A percentile compares a stretch with the other conserved stretches of the same genome.
These are phyloP conservation scores for Sugiyamaella xylanicola DNA, from an alignment of 1,139 yeast genomes.

Conservation along the genomic window DNA sequence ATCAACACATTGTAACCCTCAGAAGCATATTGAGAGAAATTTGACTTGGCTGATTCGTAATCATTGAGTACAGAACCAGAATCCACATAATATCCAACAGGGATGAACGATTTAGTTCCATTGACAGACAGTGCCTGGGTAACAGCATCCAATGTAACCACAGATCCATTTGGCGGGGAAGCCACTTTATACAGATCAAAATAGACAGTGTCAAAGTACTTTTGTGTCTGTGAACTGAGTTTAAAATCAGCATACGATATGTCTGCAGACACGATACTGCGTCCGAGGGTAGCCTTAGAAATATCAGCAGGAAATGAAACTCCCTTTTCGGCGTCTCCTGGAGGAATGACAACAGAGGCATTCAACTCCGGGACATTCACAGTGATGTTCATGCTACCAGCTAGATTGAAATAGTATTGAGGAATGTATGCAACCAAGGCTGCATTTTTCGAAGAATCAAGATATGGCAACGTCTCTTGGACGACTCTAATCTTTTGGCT, in stretches of 20 bases:
- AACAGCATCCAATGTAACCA: slow-evolving; percentile 19
- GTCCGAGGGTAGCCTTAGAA: slow-evolving; percentile 16
- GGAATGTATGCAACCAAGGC: slow-evolving; percentile 23
- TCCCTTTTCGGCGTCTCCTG: slow-evolving; percentile 21
- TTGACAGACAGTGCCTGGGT: slow-evolving; percentile 22
- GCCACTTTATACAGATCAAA: slow-evolving; percentile 19
- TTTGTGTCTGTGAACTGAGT: slow-evolving; percentile 13
- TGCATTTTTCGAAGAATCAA: slow-evolving; percentile 14
- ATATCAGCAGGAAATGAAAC: slow-evolving; percentile 22
- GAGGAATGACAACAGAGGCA: slow-evolving; percentile 17
- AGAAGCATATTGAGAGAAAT: slow-evolving; percentile 21
- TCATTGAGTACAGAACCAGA: slow-evolving; percentile 17
- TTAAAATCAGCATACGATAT: slow-evolving; percentile 18
- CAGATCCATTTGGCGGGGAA: slow-evolving; percentile 16
- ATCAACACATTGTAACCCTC: slow-evolving; percentile 26
- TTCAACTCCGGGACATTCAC: slow-evolving; percentile 22
- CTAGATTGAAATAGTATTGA: slow-evolving; percentile 15
- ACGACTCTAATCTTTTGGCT: slow-evolving; percentile 21
- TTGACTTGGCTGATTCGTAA: slow-evolving; percentile 17
- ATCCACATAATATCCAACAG: slow-evolving; percentile 25
- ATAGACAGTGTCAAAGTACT: slow-evolving; percentile 22
- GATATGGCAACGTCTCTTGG: slow-evolving; percentile 22
- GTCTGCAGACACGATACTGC: slow-evolving; percentile 21
- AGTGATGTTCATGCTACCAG: slow-evolving; percentile 20
- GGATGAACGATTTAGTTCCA: slow-evolving; percentile 21